Percentiles rank a stretch among this genome's conserved stretches.
phyloP scores from a whole-genome alignment of 164 flowering plant genomes.

The Magnolia sinica region DNA sequence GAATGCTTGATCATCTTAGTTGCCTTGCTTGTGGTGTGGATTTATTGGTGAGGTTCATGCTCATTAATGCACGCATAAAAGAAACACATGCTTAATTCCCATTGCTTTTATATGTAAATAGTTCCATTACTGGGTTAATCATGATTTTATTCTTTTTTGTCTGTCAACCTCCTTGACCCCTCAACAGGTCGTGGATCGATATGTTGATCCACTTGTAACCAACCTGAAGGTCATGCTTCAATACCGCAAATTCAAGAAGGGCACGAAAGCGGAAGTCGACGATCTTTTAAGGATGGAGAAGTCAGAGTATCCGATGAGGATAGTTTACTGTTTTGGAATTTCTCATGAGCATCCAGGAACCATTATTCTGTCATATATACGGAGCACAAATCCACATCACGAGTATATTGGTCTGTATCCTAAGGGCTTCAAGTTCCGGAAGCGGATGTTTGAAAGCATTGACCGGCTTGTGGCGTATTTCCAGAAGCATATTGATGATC shows the following conservation, averaged over 20 bases:
- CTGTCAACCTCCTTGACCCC: too few relatives aligned
- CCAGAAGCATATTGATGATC: constrained; percentile 87
- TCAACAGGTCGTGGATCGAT: constrained; percentile 87
- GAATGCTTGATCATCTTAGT: neutral
- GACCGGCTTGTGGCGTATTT: constrained; percentile 90
- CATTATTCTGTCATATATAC: constrained; percentile 75
- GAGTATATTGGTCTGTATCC: constrained; percentile 87
- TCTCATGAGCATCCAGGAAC: constrained; percentile 97
- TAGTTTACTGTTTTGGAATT: constrained; percentile 89
- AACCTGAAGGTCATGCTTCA: constrained; percentile 81
- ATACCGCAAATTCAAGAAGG: constrained; percentile 81
- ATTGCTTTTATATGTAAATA: neutral
- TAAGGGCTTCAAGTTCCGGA: constrained; percentile 86
- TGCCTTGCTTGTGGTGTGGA: neutral
- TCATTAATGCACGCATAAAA: neutral
- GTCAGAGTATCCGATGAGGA: constrained; percentile 71
- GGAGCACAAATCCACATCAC: constrained; percentile 88
- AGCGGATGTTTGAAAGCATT: constrained; percentile 76
- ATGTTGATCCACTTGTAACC: constrained; percentile 88
- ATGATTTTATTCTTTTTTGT: neutral
- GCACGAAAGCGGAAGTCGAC: constrained; percentile 86
- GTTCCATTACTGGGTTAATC: neutral
- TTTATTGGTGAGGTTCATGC: neutral
- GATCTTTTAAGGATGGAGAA: constrained; percentile 76
- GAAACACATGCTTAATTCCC: neutral